Evolutionary conservation across 176 grass and related monocot genomes (phyloP).

Genomic region (Cocos nucifera): DNA sequence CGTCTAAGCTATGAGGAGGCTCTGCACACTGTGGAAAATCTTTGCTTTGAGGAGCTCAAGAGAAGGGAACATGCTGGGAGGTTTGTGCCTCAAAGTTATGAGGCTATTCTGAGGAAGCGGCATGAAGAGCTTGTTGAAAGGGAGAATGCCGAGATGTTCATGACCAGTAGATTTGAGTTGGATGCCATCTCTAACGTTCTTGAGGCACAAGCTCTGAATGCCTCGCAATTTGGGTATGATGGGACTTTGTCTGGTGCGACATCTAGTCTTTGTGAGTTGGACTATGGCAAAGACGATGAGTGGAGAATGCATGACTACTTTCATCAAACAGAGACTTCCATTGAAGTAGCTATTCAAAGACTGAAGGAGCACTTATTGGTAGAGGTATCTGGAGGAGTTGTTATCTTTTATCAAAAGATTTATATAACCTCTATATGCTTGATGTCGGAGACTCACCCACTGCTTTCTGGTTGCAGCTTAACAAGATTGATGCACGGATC

Average conservation of each 20-base stretch:
- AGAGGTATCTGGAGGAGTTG: conserved; percentile 35
- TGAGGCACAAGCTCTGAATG: conserved; percentile 45
- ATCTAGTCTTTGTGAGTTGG: conserved; percentile 37
- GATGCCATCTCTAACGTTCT: conserved; percentile 52
- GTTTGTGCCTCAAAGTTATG: conserved; percentile 45
- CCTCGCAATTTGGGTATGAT: conserved; percentile 46
- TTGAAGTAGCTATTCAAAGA: conserved; percentile 32
- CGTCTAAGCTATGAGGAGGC: conserved; percentile 47
- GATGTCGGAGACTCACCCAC: conserved; percentile 8
- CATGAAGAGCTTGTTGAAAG: conserved; percentile 46
- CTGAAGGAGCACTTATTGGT: conserved; percentile 45
- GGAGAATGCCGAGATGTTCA: conserved; percentile 36
- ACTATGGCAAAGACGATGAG: conserved; percentile 44
- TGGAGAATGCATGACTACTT: conserved; percentile 53
- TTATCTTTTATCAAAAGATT: background rate
- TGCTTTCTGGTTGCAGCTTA: conserved; percentile 44
- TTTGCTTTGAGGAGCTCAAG: conserved; percentile 54
- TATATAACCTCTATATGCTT: background rate
- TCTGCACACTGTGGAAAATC: conserved; percentile 42
- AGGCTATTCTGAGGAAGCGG: conserved; percentile 57
- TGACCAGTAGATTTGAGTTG: conserved; percentile 38
- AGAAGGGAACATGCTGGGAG: conserved; percentile 30
- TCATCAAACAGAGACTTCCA: conserved; percentile 50
- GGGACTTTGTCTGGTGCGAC: conserved; percentile 39
- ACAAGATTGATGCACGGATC: conserved; percentile 79